phyloP scores from a whole-genome alignment of 371 early-diverging fungal species.

The Capillidium heterosporum region DNA sequence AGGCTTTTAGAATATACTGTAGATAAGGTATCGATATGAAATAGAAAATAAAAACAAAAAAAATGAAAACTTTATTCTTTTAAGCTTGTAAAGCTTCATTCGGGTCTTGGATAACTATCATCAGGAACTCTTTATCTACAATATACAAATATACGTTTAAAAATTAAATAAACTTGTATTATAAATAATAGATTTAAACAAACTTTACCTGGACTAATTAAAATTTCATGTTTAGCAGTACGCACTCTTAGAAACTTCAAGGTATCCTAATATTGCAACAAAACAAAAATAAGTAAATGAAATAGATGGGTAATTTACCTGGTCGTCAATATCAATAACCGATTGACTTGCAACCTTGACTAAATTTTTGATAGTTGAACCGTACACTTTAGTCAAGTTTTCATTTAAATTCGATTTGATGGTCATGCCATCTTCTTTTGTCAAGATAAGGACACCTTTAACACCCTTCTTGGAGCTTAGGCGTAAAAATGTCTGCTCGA shows the following conservation, averaged over 20 bases:
- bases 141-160: not conserved
- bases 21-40: no score
- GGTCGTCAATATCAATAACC: not conserved
- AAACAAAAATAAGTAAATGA: not conserved
- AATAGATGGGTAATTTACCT: not conserved
- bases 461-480: not conserved
- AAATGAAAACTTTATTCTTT: no score
- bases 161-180: not conserved
- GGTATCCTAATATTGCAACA: not conserved
- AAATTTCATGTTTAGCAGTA: constrained; percentile 1
- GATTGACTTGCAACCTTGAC: not conserved
- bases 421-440: not conserved
- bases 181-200: not conserved
- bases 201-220: not conserved
- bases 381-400: not conserved
- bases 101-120: not conserved
- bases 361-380: not conserved
- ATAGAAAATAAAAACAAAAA: no score
- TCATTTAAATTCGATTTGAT: not conserved
- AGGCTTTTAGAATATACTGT: no score
- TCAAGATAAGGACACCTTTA: not conserved
- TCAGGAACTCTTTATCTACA: no score
- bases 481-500: not conserved
- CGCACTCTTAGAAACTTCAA: not conserved
- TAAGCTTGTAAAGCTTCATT: no score